Evolutionary conservation across 345 rosid genomes (phyloP), one percentile per base, ranked within the genome.

Genomic region (Eutrema heterophyllum): DNA sequence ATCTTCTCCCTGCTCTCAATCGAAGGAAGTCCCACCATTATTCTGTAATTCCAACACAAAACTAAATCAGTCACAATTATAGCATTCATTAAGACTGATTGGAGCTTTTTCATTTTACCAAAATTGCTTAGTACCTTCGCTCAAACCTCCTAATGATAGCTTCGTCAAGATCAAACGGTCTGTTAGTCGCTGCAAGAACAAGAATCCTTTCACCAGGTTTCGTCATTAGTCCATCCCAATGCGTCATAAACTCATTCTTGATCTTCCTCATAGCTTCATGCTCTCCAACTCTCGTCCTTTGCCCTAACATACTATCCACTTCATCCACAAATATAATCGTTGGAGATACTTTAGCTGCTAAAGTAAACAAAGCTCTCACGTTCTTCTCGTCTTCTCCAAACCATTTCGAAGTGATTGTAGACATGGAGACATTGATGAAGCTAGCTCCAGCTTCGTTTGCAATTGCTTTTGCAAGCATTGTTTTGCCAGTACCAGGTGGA

Each of bases 291-390:
- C 98, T 84, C 18, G 97, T 89, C 53, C 97, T 83, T 80, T 96
- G 99, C 54, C 99, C 99, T 71, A 96, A 92, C 99, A 96, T 92
- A 78, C 99, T 96, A 80, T 96, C 99, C 43, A 96, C 99, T 79
- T 96, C 98, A 75, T 96, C 99, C 62, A 96, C 91, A 4, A 92
- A 95, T 67, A 96, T 96, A 38, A 96, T 96, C 7, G 99, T 90
- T 32, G 99, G 99, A 15, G 99, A 88, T 26, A 96, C 98, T 82
- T 92, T 96, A 4, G 94, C 94, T 72, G 99, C 99, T 38, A 96
- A 89, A 4, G 94, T 82, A 73, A 96, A 96, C 48, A 92, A 67
- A 16, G 99, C 98, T 62, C 96, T 85, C 13, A 96, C 98, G 46
- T 89, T 96, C 84, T 96, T 96, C 66, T 96, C 99, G 66, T 96